Evolutionary conservation across 768 basidiomycete genomes (phyloP).

Genomic region (Leccinellum rugosiceps): DNA sequence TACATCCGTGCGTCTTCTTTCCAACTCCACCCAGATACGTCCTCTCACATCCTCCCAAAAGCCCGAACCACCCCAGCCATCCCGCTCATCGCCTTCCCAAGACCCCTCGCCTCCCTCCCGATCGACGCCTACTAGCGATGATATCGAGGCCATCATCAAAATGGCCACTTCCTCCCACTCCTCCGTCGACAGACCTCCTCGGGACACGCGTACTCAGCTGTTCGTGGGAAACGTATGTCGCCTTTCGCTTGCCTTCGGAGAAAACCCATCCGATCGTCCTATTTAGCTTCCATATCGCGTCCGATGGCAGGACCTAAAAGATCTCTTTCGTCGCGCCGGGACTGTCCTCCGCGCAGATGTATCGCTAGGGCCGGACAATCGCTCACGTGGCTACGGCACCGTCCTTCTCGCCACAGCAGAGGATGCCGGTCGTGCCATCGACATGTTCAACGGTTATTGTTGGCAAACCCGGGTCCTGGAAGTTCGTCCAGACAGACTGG

Average conservation of each 20-base stretch:
- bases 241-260: background rate
- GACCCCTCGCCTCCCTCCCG: slow-evolving; percentile 1
- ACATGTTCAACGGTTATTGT: slow-evolving; percentile 95
- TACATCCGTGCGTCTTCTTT: slow-evolving; percentile 5
- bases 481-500: slow-evolving; percentile 82
- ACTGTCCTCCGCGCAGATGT: slow-evolving; percentile 81
- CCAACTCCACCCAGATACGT: background rate
- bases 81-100: slow-evolving; percentile 4
- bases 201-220: slow-evolving; percentile 91
- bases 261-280: background rate
- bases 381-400: slow-evolving; percentile 91
- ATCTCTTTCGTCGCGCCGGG: slow-evolving; percentile 93
- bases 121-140: slow-evolving; percentile 62
- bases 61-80: slow-evolving; percentile 2
- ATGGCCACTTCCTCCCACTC: slow-evolving; percentile 77
- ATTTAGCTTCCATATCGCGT: slow-evolving; percentile 92
- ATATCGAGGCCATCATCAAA: slow-evolving; percentile 90
- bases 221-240: slow-evolving; percentile 90
- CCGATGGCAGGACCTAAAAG: slow-evolving; percentile 99
- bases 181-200: slow-evolving; percentile 48
- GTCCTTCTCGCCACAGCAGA: slow-evolving; percentile 93
- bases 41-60: slow-evolving; percentile 5
- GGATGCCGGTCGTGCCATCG: slow-evolving; percentile 91
- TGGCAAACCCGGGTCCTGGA: slow-evolving; percentile 94
- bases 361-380: slow-evolving; percentile 81